phyloP scores from a whole-genome alignment of 306 rosid species.

The Glycine tomentella region DNA sequence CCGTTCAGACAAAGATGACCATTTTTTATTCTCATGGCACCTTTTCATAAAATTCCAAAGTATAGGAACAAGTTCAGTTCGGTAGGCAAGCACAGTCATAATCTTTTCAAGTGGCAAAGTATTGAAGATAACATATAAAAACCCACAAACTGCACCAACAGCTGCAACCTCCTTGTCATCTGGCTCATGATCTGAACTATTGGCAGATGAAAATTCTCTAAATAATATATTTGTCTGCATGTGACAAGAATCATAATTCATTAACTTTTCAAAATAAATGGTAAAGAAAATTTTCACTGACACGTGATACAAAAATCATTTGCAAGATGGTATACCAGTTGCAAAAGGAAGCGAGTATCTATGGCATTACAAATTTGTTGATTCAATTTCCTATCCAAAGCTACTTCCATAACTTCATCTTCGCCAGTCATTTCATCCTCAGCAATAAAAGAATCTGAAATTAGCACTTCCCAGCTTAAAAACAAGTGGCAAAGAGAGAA shows the following conservation, averaged over 20 bases:
- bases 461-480: slow-evolving; percentile 37
- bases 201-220: slow-evolving; percentile 68
- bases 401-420: slow-evolving; percentile 66
- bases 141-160: slow-evolving; percentile 90
- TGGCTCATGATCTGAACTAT: slow-evolving; percentile 59
- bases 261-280: slow-evolving; percentile 28
- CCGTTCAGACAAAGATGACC: slow-evolving; percentile 81
- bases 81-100: slow-evolving; percentile 93
- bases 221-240: slow-evolving; percentile 84
- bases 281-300: slow-evolving; percentile 17
- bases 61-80: slow-evolving; percentile 93
- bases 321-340: slow-evolving; percentile 66
- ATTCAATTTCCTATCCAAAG: slow-evolving; percentile 71
- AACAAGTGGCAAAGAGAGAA: slow-evolving; percentile 33
- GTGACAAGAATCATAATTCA: slow-evolving; percentile 34
- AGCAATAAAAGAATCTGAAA: slow-evolving; percentile 66
- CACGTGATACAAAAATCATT: slow-evolving; percentile 12
- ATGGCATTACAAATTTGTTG: slow-evolving; percentile 81
- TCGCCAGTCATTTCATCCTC: slow-evolving; percentile 71
- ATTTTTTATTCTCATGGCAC: slow-evolving; percentile 86
- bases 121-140: slow-evolving; percentile 83
- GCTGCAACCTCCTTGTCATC: slow-evolving; percentile 84
- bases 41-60: slow-evolving; percentile 94
- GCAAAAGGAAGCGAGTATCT: slow-evolving; percentile 85
- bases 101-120: slow-evolving; percentile 83